Conservation (phyloP, 345 rosid species). For the Turnera subulata region DNA sequence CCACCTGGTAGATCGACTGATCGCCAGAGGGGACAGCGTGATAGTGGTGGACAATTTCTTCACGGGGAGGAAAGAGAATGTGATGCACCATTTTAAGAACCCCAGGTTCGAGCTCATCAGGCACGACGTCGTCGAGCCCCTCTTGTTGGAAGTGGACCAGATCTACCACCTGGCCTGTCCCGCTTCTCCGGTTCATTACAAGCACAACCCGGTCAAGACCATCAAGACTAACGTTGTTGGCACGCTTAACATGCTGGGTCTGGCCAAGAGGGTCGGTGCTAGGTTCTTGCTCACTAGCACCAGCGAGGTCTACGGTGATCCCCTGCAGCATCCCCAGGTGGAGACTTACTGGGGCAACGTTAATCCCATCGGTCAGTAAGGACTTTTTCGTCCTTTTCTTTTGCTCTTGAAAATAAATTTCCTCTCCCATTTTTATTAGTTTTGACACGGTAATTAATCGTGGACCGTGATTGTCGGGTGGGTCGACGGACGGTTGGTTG, state of each 20-base stretch:
- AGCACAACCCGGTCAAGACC: slow-evolving; percentile 95
- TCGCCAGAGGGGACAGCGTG: slow-evolving; percentile 89
- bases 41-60: slow-evolving; percentile 98
- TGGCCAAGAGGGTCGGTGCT: slow-evolving; percentile 95
- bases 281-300: slow-evolving; percentile 88
- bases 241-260: slow-evolving; percentile 88
- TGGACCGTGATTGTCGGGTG: neutral
- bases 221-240: slow-evolving; percentile 98
- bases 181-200: slow-evolving; percentile 98
- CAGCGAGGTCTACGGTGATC: slow-evolving; percentile 98
- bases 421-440: too few relatives aligned
- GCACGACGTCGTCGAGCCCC: slow-evolving; percentile 94
- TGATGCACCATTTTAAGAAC: slow-evolving; percentile 93
- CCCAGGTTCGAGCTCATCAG: slow-evolving; percentile 89
- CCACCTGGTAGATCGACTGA: slow-evolving; percentile 90
- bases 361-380: slow-evolving; percentile 81
- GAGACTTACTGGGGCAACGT: slow-evolving; percentile 99
- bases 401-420: too few relatives aligned
- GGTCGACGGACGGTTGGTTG: neutral
- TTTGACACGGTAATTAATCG: too few relatives aligned
- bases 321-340: slow-evolving; percentile 96
- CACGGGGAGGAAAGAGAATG: slow-evolving; percentile 93
- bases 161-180: slow-evolving; percentile 99
- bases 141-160: slow-evolving; percentile 94
- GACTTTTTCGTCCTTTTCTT: neutral